These are phyloP conservation scores for Gaeumannomyces sp. DNA, from an alignment of 2,329 filamentous ascomycete species.

Conservation along the genomic window DNA sequence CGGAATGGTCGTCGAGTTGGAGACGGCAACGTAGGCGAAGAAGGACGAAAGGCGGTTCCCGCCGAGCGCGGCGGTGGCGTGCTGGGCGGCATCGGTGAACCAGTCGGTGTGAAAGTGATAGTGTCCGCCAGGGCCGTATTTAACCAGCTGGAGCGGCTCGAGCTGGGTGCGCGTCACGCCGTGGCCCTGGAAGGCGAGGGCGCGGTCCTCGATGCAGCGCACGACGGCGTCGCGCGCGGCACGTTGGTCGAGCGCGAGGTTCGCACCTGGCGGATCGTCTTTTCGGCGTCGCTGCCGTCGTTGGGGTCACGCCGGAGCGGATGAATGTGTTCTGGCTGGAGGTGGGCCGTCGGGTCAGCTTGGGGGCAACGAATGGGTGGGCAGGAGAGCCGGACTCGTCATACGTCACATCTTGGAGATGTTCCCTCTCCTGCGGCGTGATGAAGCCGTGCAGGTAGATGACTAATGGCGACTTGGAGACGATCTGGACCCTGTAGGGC, in stretches of 20 bases:
- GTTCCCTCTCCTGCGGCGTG: slow-evolving; percentile 32
- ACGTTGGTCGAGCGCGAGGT: slow-evolving; percentile 41
- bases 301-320: slow-evolving; percentile 33
- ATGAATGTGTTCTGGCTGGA: slow-evolving; percentile 36
- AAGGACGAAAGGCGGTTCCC: slow-evolving; percentile 41
- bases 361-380: not conserved
- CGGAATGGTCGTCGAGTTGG: slow-evolving; percentile 18
- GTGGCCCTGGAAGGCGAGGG: slow-evolving; percentile 39
- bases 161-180: slow-evolving; percentile 30
- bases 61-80: slow-evolving; percentile 32
- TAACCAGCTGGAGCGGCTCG: slow-evolving; percentile 42
- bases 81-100: slow-evolving; percentile 33
- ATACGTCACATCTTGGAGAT: slow-evolving; percentile 38
- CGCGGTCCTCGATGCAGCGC: slow-evolving; percentile 40
- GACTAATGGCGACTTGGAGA: slow-evolving; percentile 42
- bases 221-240: slow-evolving; percentile 35
- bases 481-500: slow-evolving; percentile 35
- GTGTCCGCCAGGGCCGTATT: slow-evolving; percentile 36
- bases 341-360: not conserved
- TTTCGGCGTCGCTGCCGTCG: slow-evolving; percentile 16
- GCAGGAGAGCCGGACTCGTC: slow-evolving; percentile 7
- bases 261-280: slow-evolving; percentile 30
- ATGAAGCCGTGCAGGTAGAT: slow-evolving; percentile 44
- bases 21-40: slow-evolving; percentile 39
- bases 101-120: slow-evolving; percentile 47